Evolutionary conservation across 1,284 basidiomycete genomes (phyloP).

Genomic region (Polyporus tsugae): DNA sequence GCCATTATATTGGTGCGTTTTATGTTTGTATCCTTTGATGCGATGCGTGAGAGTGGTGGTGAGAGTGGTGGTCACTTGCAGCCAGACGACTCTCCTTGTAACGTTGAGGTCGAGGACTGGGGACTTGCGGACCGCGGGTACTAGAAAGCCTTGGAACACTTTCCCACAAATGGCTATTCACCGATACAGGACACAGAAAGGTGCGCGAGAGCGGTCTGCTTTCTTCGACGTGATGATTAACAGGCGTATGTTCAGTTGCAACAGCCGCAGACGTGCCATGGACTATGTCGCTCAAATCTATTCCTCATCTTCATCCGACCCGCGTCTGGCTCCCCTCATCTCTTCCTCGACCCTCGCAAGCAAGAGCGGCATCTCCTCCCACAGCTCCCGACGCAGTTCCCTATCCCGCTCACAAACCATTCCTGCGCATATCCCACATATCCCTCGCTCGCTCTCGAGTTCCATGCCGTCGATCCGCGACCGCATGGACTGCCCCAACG

Average conservation of each 20-base stretch:
- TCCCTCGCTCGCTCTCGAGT: not conserved
- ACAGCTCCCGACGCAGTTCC: slow-evolving; percentile 6
- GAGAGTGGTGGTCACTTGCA: no score
- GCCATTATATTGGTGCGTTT: no score
- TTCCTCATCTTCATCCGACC: not conserved
- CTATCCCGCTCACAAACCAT: slow-evolving; percentile 2
- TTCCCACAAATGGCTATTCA: not conserved
- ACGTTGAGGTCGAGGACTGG: no score
- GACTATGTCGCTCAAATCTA: not conserved
- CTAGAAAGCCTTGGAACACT: no score
- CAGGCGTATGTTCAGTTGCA: not conserved
- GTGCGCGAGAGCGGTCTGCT: not conserved
- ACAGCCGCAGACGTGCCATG: not conserved
- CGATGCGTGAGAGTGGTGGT: no score
- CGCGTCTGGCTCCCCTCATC: not conserved
- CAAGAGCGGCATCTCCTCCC: slow-evolving; percentile 5
- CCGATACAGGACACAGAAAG: not conserved
- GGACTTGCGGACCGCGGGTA: no score
- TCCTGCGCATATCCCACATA: slow-evolving; percentile 3
- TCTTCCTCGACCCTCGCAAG: slow-evolving; percentile 1
- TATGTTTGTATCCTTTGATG: no score
- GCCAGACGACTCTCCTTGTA: no score
- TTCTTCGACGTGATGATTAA: not conserved
- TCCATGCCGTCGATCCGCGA: not conserved
- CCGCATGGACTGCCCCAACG: not conserved